A percentile compares a stretch with the other conserved stretches of the same genome.
Evolutionary conservation across 352 stramenopile species (phyloP).

Genomic region (Peronosclerospora sorghi): DNA sequence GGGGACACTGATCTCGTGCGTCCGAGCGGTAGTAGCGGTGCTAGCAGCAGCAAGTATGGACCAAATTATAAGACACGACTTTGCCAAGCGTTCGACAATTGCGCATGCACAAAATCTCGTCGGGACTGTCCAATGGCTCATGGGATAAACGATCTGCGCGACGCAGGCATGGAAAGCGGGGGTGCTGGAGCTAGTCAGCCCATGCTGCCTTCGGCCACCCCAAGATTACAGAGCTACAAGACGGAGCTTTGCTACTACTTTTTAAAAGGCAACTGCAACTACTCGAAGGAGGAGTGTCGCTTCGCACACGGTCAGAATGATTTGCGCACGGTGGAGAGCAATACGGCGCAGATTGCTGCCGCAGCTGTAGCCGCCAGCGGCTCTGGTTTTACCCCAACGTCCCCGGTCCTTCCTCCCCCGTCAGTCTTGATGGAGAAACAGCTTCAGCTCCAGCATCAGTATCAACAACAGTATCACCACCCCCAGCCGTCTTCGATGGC

Average conservation of each 20-base stretch:
- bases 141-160: slow-evolving; percentile 62
- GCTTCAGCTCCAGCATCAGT: slow-evolving; percentile 50
- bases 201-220: slow-evolving; percentile 33
- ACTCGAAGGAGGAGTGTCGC: slow-evolving; percentile 78
- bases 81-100: slow-evolving; percentile 67
- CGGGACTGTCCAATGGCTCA: slow-evolving; percentile 72
- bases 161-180: slow-evolving; percentile 17
- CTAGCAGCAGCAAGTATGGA: slow-evolving; percentile 15
- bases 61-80: slow-evolving; percentile 67
- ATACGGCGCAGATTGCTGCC: slow-evolving; percentile 55
- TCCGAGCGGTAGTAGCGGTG: slow-evolving; percentile 9
- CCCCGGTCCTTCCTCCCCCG: slow-evolving; percentile 17
- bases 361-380: slow-evolving; percentile 15
- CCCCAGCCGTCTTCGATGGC: slow-evolving; percentile 27
- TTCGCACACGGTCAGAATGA: slow-evolving; percentile 79
- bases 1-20: slow-evolving; percentile 70
- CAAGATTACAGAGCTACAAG: slow-evolving; percentile 82
- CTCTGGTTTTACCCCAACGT: slow-evolving; percentile 11
- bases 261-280: slow-evolving; percentile 82
- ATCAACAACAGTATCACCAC: slow-evolving; percentile 47
- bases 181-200: slow-evolving; percentile 13
- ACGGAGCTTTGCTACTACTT: slow-evolving; percentile 85
- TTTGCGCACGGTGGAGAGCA: slow-evolving; percentile 73
- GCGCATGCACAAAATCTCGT: slow-evolving; percentile 57
- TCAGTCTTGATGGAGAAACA: slow-evolving; percentile 33